Base-by-base conservation (phyloP, 768 basidiomycete species). In the Clitopilus hobsonii region DNA sequence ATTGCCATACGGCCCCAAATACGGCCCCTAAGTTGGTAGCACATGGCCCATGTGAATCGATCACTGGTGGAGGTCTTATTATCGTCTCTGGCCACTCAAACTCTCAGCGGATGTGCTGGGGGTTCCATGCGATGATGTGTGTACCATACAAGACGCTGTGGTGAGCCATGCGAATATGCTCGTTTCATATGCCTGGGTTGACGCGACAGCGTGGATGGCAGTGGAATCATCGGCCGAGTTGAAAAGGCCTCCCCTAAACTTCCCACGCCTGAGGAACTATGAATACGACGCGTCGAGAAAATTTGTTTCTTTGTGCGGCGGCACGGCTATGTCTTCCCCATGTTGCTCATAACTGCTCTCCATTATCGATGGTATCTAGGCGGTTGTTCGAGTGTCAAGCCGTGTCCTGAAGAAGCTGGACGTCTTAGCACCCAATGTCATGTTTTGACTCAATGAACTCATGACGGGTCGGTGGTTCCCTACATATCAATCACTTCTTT, bases 331-430 rank as follows among this genome's bases (percentile, higher is more conserved):
- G 61, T 68, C 67, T 88, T 87, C 85, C 89, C 89, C 82, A 82
- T 88, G 89, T 91, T 91, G 89, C 89, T 91, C 89, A 85, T 88
- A 76, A 77, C 81, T 74, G 85, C 78, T 69, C 60, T 61, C 65
- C 63, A 58, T 65, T 56, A 67, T 63, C 64, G 69, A 58, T 61
- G 63, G 64, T 27, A 11, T 71, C 64, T 66, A 88, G 76, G 85
- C 82, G 79, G 86, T 77, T 69, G 88, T 91, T 90, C 68, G 89
- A 91, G 89, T 89, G 89, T 91, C 89, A 89, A 77, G 85, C 78
- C 79, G 87, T 87, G 89, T 76, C 75, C 74, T 79, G 88, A 91
- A 60, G 56, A 73, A 88, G 60, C 57, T 69, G 88, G 84, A 85
- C 86, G 78, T 91, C 89, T 90, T 62, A 91, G 88, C 51, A 90